A percentile compares a stretch with the other conserved stretches of the same genome.
Conservation (phyloP, 176 grass and related monocot genomes). For the Secale cereale region DNA sequence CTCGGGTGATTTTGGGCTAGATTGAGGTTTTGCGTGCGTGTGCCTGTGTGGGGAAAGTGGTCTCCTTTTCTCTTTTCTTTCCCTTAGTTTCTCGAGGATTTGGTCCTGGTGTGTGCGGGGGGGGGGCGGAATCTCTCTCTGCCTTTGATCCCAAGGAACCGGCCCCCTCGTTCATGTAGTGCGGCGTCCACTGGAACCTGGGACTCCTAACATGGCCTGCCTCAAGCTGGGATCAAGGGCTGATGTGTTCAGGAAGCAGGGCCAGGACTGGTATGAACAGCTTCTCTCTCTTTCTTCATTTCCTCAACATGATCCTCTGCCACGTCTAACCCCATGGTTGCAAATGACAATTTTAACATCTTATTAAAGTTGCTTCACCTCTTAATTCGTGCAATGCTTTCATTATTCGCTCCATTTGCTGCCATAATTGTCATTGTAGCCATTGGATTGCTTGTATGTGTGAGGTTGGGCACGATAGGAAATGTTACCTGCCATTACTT, state of each 20-base stretch:
- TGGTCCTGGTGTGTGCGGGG: constrained; percentile 2
- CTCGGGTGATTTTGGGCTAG: background rate
- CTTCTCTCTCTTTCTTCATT: background rate
- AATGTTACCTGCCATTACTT: background rate
- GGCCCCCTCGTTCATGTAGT: background rate
- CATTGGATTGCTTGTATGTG: background rate
- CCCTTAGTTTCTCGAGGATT: background rate
- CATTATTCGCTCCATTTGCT: background rate
- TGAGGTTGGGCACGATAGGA: constrained; percentile 8
- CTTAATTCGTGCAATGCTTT: background rate
- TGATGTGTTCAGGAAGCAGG: constrained; percentile 70
- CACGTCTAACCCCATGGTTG: constrained; percentile 4
- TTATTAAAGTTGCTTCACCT: background rate
- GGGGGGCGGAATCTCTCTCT: constrained; percentile 5
- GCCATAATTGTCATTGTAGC: background rate
- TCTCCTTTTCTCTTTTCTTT: background rate
- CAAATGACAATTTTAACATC: background rate
- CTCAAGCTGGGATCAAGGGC: constrained; percentile 70
- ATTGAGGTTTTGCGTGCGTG: background rate
- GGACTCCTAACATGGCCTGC: constrained; percentile 43
- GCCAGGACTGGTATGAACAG: constrained; percentile 57
- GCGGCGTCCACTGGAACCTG: background rate
- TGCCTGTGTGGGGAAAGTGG: background rate
- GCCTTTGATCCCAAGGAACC: constrained; percentile 22
- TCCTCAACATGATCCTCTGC: constrained; percentile 18